Percentiles rank a stretch among this genome's conserved stretches.
Conservation (phyloP, 176 grass and related monocot genomes). For the Oryza longistaminata region DNA sequence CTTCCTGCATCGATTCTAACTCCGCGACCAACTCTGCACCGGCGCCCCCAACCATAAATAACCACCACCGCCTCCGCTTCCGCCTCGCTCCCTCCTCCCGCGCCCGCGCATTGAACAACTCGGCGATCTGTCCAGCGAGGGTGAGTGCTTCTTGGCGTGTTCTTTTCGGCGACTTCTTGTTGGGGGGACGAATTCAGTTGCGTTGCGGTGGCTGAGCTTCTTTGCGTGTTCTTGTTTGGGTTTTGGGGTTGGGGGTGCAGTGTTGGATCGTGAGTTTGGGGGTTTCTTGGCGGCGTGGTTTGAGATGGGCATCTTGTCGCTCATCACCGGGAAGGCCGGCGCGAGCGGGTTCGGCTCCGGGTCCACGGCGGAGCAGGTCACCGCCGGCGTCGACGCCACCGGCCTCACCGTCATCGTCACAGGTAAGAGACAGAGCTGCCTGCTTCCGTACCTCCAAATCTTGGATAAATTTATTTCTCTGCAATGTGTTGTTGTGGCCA, state of each 20-base stretch:
- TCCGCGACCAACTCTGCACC: slow-evolving; percentile 39
- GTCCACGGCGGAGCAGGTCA: slow-evolving; percentile 93
- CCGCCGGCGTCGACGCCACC: slow-evolving; percentile 56
- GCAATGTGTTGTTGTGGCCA: background rate
- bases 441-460: background rate
- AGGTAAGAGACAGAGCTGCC: slow-evolving; percentile 38
- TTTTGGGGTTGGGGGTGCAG: background rate
- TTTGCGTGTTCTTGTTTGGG: background rate
- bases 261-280: background rate
- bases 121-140: background rate
- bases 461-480: background rate
- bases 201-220: background rate
- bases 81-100: no score
- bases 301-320: slow-evolving; percentile 61
- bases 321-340: slow-evolving; percentile 75
- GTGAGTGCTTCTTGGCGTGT: background rate
- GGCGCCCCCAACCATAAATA: slow-evolving; percentile 55
- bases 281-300: background rate
- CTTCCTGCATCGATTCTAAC: slow-evolving; percentile 24
- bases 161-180: background rate
- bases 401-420: slow-evolving; percentile 80
- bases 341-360: slow-evolving; percentile 77
- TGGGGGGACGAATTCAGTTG: background rate
- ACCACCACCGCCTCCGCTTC: background rate
- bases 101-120: slow-evolving; percentile 26